These are phyloP conservation scores for Brassica incana DNA, from an alignment of 345 rosid species.

Conservation along the genomic window DNA sequence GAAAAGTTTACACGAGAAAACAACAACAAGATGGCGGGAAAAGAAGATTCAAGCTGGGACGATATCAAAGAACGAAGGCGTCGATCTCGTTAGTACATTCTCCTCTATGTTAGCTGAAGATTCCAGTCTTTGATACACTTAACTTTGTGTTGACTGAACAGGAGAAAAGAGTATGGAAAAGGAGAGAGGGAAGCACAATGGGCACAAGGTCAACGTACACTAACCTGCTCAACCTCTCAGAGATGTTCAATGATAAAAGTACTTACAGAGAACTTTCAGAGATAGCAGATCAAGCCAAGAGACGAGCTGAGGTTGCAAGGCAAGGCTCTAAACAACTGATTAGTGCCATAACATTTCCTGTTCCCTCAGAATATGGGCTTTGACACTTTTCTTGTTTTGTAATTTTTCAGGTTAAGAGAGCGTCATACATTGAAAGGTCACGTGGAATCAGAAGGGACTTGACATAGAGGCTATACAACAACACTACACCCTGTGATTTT, in stretches of 20 bases:
- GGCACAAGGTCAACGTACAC: constrained; percentile 85
- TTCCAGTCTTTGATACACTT: too few relatives aligned
- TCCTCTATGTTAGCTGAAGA: too few relatives aligned
- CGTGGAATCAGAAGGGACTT: constrained; percentile 71
- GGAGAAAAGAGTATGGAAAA: constrained; percentile 59
- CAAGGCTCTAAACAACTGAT: constrained; percentile 29
- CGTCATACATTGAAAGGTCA: constrained; percentile 64
- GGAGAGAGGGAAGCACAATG: constrained; percentile 87
- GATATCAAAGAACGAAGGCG: too few relatives aligned
- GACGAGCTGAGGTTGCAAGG: constrained; percentile 50
- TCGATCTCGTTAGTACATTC: too few relatives aligned
- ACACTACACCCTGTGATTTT: constrained; percentile 72
- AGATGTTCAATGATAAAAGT: constrained; percentile 52
- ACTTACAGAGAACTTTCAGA: constrained; percentile 70
- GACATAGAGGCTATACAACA: constrained; percentile 88
- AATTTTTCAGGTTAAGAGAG: constrained; percentile 66
- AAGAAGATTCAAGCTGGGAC: too few relatives aligned
- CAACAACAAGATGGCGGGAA: too few relatives aligned
- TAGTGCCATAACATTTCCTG: neutral
- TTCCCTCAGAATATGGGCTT: constrained; percentile 9
- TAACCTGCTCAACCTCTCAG: constrained; percentile 51
- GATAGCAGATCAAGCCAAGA: constrained; percentile 82
- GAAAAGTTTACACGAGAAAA: too few relatives aligned
- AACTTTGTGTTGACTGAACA: too few relatives aligned
- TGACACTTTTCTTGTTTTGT: neutral